These are phyloP conservation scores for Schizosaccharomyces osmophilus DNA, from an alignment of 805 yeast genomes.

Conservation along the genomic window DNA sequence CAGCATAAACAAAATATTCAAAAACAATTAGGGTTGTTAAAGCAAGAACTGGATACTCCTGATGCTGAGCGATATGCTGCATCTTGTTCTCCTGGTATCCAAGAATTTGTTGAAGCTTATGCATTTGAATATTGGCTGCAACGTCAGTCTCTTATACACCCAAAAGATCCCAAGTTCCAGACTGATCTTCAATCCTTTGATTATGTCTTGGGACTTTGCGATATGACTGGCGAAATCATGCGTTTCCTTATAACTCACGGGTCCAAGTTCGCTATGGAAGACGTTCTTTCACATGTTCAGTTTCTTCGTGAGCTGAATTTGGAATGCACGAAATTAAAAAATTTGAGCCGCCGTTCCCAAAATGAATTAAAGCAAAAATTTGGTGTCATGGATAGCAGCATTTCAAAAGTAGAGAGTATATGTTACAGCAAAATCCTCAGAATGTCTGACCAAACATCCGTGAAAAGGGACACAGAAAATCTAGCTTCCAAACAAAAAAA, in stretches of 20 bases:
- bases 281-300: not conserved
- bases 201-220: constrained; percentile 18
- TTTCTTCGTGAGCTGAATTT: not conserved
- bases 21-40: not conserved
- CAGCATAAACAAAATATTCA: not conserved
- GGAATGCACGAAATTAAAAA: not conserved
- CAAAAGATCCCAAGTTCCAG: constrained; percentile 1
- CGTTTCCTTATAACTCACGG: constrained; percentile 6
- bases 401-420: not conserved
- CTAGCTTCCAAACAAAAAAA: not conserved
- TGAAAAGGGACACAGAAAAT: not conserved
- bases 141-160: constrained; percentile 5
- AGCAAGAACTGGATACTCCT: not conserved
- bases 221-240: constrained; percentile 22
- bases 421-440: not conserved
- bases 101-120: constrained; percentile 9
- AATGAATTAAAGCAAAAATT: not conserved
- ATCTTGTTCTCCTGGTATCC: not conserved
- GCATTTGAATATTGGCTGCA: constrained; percentile 8
- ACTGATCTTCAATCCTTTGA: constrained; percentile 11
- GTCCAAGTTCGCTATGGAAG: not conserved
- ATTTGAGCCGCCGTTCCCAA: not conserved
- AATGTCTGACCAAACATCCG: not conserved
- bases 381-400: not conserved
- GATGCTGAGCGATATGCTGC: not conserved